Conservation (phyloP, 2,329 filamentous ascomycete species). For the Aspergillus sp. region DNA sequence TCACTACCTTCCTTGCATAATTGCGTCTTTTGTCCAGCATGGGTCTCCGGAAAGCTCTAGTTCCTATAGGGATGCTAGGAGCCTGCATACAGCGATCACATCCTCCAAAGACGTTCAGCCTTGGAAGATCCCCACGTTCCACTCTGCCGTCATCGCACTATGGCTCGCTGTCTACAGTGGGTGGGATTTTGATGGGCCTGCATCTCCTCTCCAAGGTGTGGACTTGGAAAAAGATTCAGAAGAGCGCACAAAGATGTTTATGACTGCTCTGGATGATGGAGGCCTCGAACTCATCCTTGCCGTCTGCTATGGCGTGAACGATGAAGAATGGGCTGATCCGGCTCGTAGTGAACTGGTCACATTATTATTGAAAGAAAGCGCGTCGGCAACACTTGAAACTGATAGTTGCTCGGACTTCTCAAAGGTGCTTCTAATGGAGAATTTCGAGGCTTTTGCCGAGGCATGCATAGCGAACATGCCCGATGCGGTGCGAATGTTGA, state of each 20-base stretch:
- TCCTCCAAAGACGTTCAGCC: conserved; percentile 65
- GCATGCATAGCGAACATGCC: conserved; percentile 94
- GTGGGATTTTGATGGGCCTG: conserved; percentile 74
- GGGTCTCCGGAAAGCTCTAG: conserved; percentile 73
- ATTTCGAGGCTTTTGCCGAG: conserved; percentile 84
- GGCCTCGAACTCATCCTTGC: conserved; percentile 90
- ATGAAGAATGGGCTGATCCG: conserved; percentile 83
- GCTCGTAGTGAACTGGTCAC: conserved; percentile 78
- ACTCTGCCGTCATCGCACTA: conserved; percentile 75
- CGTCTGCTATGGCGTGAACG: conserved; percentile 76
- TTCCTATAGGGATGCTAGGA: conserved; percentile 67
- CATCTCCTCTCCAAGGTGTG: conserved; percentile 60
- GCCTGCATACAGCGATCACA: conserved; percentile 69
- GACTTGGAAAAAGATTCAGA: conserved; percentile 68
- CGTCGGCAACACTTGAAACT: conserved; percentile 66
- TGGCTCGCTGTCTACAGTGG: conserved; percentile 95
- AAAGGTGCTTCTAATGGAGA: conserved; percentile 71
- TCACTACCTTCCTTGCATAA: conserved; percentile 79
- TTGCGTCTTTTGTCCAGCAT: conserved; percentile 74
- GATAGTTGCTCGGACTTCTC: conserved; percentile 72
- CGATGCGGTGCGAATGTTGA: conserved; percentile 81
- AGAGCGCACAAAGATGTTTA: conserved; percentile 70
- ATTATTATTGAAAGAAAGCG: conserved; percentile 79
- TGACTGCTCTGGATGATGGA: conserved; percentile 78
- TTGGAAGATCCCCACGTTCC: conserved; percentile 74